Evolutionary conservation across 2,329 filamentous ascomycete genomes (phyloP).

Genomic region (Epichloe uncinata): DNA sequence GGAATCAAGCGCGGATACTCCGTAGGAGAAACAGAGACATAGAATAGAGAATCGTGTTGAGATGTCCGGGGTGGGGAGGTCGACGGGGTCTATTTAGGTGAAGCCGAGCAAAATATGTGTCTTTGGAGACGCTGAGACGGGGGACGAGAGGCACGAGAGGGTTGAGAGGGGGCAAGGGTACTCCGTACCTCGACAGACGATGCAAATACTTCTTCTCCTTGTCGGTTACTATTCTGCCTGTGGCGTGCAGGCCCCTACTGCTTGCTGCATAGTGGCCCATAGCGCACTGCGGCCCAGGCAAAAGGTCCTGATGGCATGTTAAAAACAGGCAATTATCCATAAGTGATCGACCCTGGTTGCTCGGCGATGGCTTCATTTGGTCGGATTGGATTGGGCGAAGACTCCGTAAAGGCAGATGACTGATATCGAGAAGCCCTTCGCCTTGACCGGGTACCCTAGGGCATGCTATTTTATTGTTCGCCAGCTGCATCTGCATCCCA

Average conservation of each 20-base stretch:
- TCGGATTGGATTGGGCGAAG: background rate
- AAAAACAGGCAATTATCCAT: background rate
- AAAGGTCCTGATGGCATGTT: background rate
- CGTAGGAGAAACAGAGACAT: background rate
- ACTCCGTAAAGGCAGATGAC: background rate
- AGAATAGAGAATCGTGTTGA: background rate
- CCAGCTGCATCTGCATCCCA: conserved; percentile 6
- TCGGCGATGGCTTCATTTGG: background rate
- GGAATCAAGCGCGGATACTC: background rate
- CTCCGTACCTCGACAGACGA: background rate
- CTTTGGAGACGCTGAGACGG: background rate
- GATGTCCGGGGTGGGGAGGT: background rate
- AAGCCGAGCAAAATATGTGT: background rate
- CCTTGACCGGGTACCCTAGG: background rate
- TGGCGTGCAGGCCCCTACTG: background rate
- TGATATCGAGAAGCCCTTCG: background rate
- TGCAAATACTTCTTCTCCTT: background rate
- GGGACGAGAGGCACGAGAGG: background rate
- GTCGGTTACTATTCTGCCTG: background rate
- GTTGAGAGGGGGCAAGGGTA: background rate
- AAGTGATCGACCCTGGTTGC: background rate
- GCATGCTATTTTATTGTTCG: conserved; percentile 5
- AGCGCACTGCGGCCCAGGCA: background rate
- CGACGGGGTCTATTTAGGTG: conserved; percentile 4
- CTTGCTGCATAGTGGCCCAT: background rate